phyloP scores from a whole-genome alignment of 352 stramenopile species.

The Pilasporangium apinafurcum region DNA sequence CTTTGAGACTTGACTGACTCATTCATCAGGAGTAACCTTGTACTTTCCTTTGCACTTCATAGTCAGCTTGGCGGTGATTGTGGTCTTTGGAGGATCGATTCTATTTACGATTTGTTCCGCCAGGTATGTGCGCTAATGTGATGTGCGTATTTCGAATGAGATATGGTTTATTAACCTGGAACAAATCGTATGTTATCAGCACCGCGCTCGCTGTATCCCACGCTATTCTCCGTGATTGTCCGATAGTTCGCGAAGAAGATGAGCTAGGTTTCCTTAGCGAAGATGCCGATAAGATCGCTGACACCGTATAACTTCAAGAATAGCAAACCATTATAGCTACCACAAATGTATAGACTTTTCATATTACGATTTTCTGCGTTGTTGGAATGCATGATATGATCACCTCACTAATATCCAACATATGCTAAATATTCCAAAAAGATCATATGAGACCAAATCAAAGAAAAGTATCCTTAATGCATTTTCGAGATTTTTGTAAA shows the following conservation, averaged over 20 bases:
- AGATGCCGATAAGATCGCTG: constrained; percentile 56
- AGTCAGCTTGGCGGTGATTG: constrained; percentile 72
- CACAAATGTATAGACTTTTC: too few species aligned
- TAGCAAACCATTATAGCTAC: too few species aligned
- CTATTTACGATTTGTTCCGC: constrained; percentile 83
- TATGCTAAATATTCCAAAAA: too few species aligned
- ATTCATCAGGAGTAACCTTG: background rate
- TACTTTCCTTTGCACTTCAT: background rate
- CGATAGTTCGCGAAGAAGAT: constrained; percentile 67
- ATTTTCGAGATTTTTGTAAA: too few species aligned
- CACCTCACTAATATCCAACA: too few species aligned
- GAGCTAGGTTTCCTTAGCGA: constrained; percentile 74
- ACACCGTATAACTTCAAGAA: constrained; percentile 60
- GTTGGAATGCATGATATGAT: too few species aligned
- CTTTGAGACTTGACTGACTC: background rate
- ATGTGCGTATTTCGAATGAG: background rate
- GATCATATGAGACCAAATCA: too few species aligned
- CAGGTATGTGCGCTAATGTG: constrained; percentile 34
- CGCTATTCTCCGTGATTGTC: constrained; percentile 73
- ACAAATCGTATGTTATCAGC: constrained; percentile 27
- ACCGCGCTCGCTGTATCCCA: constrained; percentile 70
- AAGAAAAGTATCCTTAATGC: too few species aligned
- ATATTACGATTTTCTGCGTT: too few species aligned
- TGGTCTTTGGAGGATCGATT: constrained; percentile 81
- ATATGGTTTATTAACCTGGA: background rate